Percentiles rank a stretch among this genome's conserved stretches.
These are phyloP conservation scores for Pseudocercospora pini-densiflorae DNA, from an alignment of 2,329 filamentous ascomycete genomes.

Conservation along the genomic window DNA sequence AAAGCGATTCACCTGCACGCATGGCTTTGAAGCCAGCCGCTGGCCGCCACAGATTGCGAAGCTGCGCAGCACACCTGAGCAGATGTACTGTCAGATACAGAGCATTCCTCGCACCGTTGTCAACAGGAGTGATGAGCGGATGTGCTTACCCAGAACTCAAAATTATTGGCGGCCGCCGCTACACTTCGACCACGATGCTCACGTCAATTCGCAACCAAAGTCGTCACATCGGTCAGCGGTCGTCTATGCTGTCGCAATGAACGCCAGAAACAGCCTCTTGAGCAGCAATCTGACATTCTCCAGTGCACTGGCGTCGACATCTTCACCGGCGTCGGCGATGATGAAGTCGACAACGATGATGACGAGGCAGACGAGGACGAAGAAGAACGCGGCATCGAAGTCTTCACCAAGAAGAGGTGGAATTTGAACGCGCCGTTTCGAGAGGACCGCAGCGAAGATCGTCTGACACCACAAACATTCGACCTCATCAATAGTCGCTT, in stretches of 20 bases:
- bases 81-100: background rate
- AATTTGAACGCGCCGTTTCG: constrained; percentile 42
- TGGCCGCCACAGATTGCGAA: background rate
- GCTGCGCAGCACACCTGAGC: background rate
- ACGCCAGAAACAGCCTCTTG: background rate
- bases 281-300: constrained; percentile 7
- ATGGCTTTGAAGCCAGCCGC: background rate
- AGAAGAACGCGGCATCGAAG: constrained; percentile 29
- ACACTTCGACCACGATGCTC: background rate
- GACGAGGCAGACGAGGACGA: constrained; percentile 29
- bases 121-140: background rate
- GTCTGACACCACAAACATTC: constrained; percentile 60
- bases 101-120: background rate
- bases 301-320: constrained; percentile 41
- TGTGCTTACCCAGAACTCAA: background rate
- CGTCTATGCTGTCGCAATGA: background rate
- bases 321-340: constrained; percentile 33
- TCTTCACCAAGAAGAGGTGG: constrained; percentile 38
- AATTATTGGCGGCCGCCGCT: background rate
- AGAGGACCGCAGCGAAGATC: constrained; percentile 24
- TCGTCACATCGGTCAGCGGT: background rate
- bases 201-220: background rate
- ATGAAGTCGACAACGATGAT: constrained; percentile 30
- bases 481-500: constrained; percentile 82
- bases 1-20: background rate